Evolutionary conservation across 192 early-diverging fungal species (phyloP).

Genomic region (Backusella mclennaniae): DNA sequence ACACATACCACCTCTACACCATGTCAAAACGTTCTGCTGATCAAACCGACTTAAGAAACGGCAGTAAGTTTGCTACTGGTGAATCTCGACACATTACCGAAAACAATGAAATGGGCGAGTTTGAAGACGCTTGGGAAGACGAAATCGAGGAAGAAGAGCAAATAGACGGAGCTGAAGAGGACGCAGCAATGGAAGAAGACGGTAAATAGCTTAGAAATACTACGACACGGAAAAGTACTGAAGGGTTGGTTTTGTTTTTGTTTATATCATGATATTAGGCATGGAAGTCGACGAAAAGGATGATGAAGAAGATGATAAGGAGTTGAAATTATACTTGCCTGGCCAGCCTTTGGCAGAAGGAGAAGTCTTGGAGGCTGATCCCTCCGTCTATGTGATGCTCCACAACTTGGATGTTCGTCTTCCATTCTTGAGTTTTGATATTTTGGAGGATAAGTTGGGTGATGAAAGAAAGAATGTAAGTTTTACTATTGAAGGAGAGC

Average conservation of each 20-base stretch:
- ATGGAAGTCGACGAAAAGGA: conserved; percentile 54
- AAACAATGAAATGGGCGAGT: conserved; percentile 79
- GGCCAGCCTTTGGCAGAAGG: conserved; percentile 83
- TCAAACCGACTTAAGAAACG: conserved; percentile 21
- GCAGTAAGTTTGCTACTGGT: neutral
- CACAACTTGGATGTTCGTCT: conserved; percentile 90
- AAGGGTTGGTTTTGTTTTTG: neutral
- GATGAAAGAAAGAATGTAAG: conserved; percentile 64
- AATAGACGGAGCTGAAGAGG: conserved; percentile 41
- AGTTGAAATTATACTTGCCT: conserved; percentile 85
- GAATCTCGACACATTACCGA: conserved; percentile 21
- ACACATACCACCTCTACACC: neutral
- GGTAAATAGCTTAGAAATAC: conserved; percentile 11
- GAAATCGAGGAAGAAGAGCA: conserved; percentile 72
- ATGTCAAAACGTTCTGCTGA: conserved; percentile 42
- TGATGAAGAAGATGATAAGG: conserved; percentile 56
- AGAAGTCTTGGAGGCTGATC: conserved; percentile 93
- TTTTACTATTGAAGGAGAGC: neutral
- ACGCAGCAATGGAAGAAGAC: conserved; percentile 37
- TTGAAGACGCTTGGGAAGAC: conserved; percentile 93
- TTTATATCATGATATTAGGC: conserved; percentile 14
- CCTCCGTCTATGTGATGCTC: conserved; percentile 95
- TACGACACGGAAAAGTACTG: neutral
- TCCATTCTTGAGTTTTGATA: conserved; percentile 97
- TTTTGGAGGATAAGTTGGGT: conserved; percentile 86